Base-by-base conservation (phyloP, 1,139 yeast species). In the Schwanniomyces etchellsii region DNA sequence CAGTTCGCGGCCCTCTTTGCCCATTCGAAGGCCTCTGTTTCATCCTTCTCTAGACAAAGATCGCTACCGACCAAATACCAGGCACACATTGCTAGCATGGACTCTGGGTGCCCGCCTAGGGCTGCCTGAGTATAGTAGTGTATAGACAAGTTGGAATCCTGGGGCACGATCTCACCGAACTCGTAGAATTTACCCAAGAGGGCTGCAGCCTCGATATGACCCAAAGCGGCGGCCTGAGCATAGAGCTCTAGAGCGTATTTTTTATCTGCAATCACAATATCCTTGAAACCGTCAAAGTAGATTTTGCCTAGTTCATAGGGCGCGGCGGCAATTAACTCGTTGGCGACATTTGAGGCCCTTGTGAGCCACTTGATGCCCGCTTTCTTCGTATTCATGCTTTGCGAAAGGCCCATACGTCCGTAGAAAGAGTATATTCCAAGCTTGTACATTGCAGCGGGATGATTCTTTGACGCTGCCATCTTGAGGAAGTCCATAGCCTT, bases 71-170 rank as follows among this genome's bases (percentile, higher is more conserved):
- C 82, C 53, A 89, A 67, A 53, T 88, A 91, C 97, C 97, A 91
- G 2, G 96, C 96, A 55, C 96, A 88, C 68, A 91, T 70, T 3
- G 95, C 89, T 47, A 89, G 66, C 95, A 89, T 91, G 11, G 95
- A 81, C 31, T 74, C 78, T 2, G 95, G 75, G 54, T 91, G 95
- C 4, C 96, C 96, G 2, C 82, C 81, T 28, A 81, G 57, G 0
- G 97, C 96, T 1, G 95, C 95, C 43, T 83, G 80, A 0, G 96
- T 88, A 54, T 86, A 91, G 52, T 89, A 91, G 54, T 91, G 96
- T 29, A 91, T 85, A 1, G 95, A 81, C 33, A 91, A 66, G 42
- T 85, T 83, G 1, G 91, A 70, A 52, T 91, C 95, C 43, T 79
- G 84, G 1, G 88, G 84, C 11, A 91, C 81, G 15, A 79, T 67